Evolutionary conservation across 2,329 filamentous ascomycete genomes (phyloP).

Genomic region (Aphanoascus verrucosus): DNA sequence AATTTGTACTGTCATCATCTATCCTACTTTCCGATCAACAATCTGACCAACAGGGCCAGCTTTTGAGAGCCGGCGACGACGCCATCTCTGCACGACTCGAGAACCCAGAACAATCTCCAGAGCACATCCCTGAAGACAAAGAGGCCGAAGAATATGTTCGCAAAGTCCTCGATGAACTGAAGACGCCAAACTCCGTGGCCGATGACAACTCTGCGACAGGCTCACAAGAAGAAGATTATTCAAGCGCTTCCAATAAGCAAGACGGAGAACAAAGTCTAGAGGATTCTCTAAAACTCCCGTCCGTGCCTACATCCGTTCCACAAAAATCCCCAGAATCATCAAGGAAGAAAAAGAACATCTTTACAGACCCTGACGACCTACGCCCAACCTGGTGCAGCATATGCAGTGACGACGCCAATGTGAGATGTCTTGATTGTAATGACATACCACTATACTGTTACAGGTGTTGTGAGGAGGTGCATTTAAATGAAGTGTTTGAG

Average conservation of each 20-base stretch:
- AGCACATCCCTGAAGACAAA: slow-evolving; percentile 11
- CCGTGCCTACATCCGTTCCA: slow-evolving; percentile 18
- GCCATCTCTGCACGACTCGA: slow-evolving; percentile 12
- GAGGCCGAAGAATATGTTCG: slow-evolving; percentile 24
- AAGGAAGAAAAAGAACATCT: slow-evolving; percentile 17
- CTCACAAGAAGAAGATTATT: not conserved
- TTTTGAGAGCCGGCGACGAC: not conserved
- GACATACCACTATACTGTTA: slow-evolving; percentile 59
- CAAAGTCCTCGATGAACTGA: slow-evolving; percentile 23
- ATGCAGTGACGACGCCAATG: slow-evolving; percentile 65
- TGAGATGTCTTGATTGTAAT: slow-evolving; percentile 63
- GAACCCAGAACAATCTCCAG: not conserved
- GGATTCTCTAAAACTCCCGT: slow-evolving; percentile 16
- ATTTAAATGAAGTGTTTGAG: slow-evolving; percentile 57
- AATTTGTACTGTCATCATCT: slow-evolving; percentile 15
- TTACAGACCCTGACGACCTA: slow-evolving; percentile 45
- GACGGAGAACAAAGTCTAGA: not conserved
- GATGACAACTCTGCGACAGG: slow-evolving; percentile 6
- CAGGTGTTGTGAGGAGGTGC: slow-evolving; percentile 72
- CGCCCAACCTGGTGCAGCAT: slow-evolving; percentile 67
- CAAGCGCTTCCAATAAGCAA: not conserved
- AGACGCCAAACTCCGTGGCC: not conserved
- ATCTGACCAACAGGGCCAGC: slow-evolving; percentile 2
- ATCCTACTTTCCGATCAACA: not conserved
- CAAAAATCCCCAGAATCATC: not conserved